Percentiles rank a stretch among this genome's conserved stretches.
Conservation (phyloP, 2,329 filamentous ascomycete species). For the Alternaria atra region DNA sequence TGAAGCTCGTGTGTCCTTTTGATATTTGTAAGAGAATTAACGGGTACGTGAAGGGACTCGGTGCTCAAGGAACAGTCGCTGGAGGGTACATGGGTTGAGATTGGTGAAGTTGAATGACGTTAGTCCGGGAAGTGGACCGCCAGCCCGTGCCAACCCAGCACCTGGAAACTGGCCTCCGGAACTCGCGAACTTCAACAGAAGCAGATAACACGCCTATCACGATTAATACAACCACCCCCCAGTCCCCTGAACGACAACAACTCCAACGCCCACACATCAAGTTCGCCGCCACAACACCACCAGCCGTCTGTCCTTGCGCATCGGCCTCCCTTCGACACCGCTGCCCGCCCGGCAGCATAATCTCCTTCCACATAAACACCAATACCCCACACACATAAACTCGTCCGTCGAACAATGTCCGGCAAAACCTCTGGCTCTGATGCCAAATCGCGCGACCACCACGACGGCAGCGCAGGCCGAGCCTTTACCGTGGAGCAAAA, state of each 20-base stretch:
- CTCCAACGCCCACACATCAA: background rate
- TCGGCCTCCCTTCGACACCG: slow-evolving; percentile 12
- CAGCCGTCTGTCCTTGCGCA: slow-evolving; percentile 14
- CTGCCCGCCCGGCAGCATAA: slow-evolving; percentile 19
- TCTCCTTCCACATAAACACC: slow-evolving; percentile 5
- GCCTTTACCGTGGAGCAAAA: slow-evolving; percentile 91
- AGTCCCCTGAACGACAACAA: background rate
- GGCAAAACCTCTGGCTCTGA: slow-evolving; percentile 56
- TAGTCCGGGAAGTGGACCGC: slow-evolving; percentile 24
- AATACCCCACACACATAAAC: slow-evolving; percentile 12
- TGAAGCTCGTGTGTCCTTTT: background rate
- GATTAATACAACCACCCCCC: slow-evolving; percentile 1
- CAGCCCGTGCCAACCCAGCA: slow-evolving; percentile 33
- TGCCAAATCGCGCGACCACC: slow-evolving; percentile 67
- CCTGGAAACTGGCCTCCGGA: slow-evolving; percentile 40
- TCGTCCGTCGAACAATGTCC: slow-evolving; percentile 45
- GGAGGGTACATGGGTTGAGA: slow-evolving; percentile 14
- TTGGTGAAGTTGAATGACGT: slow-evolving; percentile 37
- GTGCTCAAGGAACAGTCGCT: background rate
- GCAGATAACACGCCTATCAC: slow-evolving; percentile 26
- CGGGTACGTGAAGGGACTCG: background rate
- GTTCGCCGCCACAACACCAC: background rate
- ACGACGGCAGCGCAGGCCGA: slow-evolving; percentile 78
- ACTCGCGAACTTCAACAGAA: slow-evolving; percentile 26
- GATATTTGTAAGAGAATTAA: background rate